Evolutionary conservation across 352 stramenopile genomes (phyloP), one percentile per base, ranked within the genome.

Genomic region (Pythium phragmiticola): DNA sequence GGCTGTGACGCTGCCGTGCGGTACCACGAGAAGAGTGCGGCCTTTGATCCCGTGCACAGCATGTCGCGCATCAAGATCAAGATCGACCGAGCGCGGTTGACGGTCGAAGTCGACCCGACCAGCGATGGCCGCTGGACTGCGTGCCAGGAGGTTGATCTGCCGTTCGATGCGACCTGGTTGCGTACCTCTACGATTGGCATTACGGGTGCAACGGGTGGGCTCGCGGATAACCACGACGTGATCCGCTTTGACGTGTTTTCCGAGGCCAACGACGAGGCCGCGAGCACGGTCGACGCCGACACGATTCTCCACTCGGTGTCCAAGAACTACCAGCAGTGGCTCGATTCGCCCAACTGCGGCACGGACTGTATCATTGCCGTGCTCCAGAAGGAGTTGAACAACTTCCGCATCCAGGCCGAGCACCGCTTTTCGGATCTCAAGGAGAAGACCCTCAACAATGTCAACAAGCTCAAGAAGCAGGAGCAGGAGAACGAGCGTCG

Each of bases 141-240:
- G 28, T 95, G 87, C 51, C 72, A 84, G 52, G 84, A 92, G 37
- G 68, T 80, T 46, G 77, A 70, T 0, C 61, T 95, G 58, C 81
- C 84, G 9, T 90, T 95, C 45, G 68, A 56, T 6, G 53, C 67
- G n/a, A 67, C 89, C 68, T 94, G 86, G 85, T 71, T 94, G 14
- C 28, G 49, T 36, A 61, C 57, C 23, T 51, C 80, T 16, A 90
- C 83, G 34, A 79, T 94, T 30, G 85, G 87, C 30, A 88, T 95
- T 66, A 92, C 79, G 13, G 85, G 73, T 23, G 76, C 87, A 7
- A 95, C 87, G 2, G 87, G 87, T n/a, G 73, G 73, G 28, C 63
- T 95, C 17, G 87, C 87, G 12, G 87, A 95, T 65, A 95, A 95
- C 65, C 87, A 95, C 66, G 87, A 95, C 64, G 76, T 94, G 48